phyloP scores from a whole-genome alignment of 2,329 filamentous ascomycete species.

The Penicillium oxalicum region DNA sequence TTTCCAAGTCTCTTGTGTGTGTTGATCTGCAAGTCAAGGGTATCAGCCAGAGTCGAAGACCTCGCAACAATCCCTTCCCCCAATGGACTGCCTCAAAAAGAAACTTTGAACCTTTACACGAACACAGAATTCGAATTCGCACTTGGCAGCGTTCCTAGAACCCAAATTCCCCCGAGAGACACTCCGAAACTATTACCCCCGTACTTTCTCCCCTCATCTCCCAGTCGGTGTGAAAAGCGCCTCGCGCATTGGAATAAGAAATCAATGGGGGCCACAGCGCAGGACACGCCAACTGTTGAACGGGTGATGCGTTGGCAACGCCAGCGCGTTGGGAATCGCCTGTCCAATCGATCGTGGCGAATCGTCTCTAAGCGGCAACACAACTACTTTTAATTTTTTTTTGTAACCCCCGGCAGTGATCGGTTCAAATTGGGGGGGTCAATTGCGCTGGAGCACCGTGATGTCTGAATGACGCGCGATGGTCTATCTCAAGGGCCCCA shows the following conservation, averaged over 20 bases:
- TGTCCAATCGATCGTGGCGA: slow-evolving; percentile 9
- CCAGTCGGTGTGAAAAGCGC: slow-evolving; percentile 9
- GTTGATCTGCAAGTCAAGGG: too few relatives aligned
- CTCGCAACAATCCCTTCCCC: background rate
- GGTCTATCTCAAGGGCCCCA: too few relatives aligned
- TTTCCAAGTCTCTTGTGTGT: too few relatives aligned
- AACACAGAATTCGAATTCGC: too few relatives aligned
- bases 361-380: background rate
- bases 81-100: background rate
- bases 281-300: slow-evolving; percentile 14
- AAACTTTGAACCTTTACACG: too few relatives aligned
- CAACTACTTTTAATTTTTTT: too few relatives aligned
- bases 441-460: too few relatives aligned
- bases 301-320: slow-evolving; percentile 16
- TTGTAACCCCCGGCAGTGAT: too few relatives aligned
- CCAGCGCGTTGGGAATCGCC: background rate
- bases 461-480: too few relatives aligned
- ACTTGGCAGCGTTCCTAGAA: too few relatives aligned
- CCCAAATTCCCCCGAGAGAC: background rate
- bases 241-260: background rate
- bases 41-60: too few relatives aligned
- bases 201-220: background rate
- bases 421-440: too few relatives aligned
- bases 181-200: background rate
- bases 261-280: slow-evolving; percentile 6